Base-by-base conservation (phyloP, 2,329 filamentous ascomycete genomes). In the Harringtonia lauricola region DNA sequence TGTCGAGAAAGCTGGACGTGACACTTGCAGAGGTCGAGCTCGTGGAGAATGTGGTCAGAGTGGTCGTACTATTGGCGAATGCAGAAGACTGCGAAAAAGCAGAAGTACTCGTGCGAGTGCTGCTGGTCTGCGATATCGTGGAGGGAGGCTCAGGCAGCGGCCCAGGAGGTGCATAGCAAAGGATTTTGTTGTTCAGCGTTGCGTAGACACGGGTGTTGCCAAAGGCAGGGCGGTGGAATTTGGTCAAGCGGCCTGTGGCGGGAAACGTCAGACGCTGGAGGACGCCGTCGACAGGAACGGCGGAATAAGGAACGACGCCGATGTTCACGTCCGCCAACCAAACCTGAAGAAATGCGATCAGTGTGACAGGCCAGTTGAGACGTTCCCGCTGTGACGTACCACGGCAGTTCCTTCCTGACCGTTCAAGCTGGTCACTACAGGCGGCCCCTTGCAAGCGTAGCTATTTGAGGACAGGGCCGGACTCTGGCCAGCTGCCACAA, bases 191-290 rank as follows among this genome's bases (percentile, higher is more conserved):
- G 28, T 37, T 42, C 19, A 43, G 36, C 4, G 41, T 35, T 14
- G 42, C 43, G 46, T 62, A 63, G 15, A 61, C 51, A 36, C 54
- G 43, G 10, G 53, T 54, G 41, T 65, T 55, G 14, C 63, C 63
- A 47, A 66, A 66, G 7, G 58, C 57, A 8, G 62, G 62, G 30
- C 63, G 50, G n/a, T 57, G 57, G 43, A 61, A 65, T 45, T 63
- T 64, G 29, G 57, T 57, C 8, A 59, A 52, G 8, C 61, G 59
- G 17, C 58, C 56, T 8, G 60, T 56, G 39, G 55, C 54, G 2
- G 60, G 57, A 21, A 64, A 19, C 15, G 53, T 50, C 45, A 64
- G 59, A 15, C 52, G 52, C 12, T 53, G 47, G 31, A 64, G 43
- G 1, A 52, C 51, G 8, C 58, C 59, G 47, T 63, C 58, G 33